phyloP scores from a whole-genome alignment of 2,329 filamentous ascomycete genomes.

The Penicillium sp. region DNA sequence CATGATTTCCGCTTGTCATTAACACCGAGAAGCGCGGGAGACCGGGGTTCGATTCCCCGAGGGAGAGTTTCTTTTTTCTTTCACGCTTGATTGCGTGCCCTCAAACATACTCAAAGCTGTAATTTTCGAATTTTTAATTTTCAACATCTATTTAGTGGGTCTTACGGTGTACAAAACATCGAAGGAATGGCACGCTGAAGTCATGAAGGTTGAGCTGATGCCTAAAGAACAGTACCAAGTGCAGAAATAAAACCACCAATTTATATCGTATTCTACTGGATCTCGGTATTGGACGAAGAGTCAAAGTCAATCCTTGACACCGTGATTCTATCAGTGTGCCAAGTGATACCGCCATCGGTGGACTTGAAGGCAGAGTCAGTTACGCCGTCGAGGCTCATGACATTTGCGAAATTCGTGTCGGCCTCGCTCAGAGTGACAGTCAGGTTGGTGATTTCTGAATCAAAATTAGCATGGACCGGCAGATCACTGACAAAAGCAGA shows the following conservation, averaged over 20 bases:
- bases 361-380: neutral
- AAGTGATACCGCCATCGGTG: neutral
- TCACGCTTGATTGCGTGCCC: no score
- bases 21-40: constrained; percentile 36
- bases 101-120: no score
- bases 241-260: no score
- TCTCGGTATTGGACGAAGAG: neutral
- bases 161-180: no score
- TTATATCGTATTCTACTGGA: neutral
- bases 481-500: neutral
- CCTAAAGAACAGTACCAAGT: no score
- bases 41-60: constrained; percentile 43
- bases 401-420: neutral
- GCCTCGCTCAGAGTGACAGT: neutral
- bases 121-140: no score
- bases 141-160: no score
- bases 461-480: neutral
- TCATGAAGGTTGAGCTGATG: no score
- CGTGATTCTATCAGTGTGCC: neutral
- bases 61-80: constrained; percentile 32
- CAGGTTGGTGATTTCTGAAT: neutral
- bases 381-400: neutral
- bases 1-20: constrained; percentile 45
- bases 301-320: neutral
- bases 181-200: no score